Percentiles rank a stretch among this genome's conserved stretches.
Conservation (phyloP, 2,329 filamentous ascomycete species). For the Aphanocladium album region DNA sequence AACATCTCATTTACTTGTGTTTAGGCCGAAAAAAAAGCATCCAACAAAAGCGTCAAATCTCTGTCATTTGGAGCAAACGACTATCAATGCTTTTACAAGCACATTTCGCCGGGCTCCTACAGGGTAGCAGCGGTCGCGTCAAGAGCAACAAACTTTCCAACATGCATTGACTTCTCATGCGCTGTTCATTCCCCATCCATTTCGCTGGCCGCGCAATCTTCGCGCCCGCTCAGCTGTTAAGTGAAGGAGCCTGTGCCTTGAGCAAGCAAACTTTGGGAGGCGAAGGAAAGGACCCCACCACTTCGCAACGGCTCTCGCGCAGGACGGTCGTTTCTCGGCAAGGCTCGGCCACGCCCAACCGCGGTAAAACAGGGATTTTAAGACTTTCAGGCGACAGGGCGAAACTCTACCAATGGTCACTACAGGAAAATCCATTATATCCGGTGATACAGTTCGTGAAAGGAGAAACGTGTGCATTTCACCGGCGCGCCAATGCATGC, state of each 20-base stretch:
- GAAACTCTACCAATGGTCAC: no score
- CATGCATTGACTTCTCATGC: not conserved
- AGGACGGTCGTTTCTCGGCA: not conserved
- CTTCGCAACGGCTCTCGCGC: not conserved
- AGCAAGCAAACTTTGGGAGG: not conserved
- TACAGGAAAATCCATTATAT: no score
- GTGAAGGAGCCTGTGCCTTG: not conserved
- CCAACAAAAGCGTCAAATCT: no score
- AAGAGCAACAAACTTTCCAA: not conserved
- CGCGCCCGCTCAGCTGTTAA: not conserved
- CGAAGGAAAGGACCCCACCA: not conserved
- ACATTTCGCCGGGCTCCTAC: not conserved
- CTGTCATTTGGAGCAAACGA: no score
- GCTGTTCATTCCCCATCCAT: not conserved
- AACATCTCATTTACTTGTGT: not conserved
- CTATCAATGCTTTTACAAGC: no score
- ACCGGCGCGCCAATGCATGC: no score
- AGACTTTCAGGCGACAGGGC: not conserved
- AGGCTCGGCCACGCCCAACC: not conserved
- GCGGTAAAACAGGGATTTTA: not conserved
- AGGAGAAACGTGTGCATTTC: no score
- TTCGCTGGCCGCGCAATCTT: not conserved
- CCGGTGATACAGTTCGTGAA: no score
- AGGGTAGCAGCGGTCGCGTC: not conserved
- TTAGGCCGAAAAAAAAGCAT: not conserved